phyloP scores from a whole-genome alignment of 306 rosid species.

The Fagus sylvatica region DNA sequence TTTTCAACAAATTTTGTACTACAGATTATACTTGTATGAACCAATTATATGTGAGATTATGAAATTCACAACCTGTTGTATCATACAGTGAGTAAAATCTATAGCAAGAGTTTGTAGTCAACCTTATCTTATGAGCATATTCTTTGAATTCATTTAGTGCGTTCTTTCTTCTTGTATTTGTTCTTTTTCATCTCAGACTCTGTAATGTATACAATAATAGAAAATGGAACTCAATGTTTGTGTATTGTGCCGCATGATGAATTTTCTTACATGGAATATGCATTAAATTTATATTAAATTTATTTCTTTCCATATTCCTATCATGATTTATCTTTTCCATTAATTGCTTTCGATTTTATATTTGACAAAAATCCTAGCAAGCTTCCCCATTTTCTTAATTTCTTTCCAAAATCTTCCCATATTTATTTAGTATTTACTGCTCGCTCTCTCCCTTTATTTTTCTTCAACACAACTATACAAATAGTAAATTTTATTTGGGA shows the following conservation, averaged over 20 bases:
- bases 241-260: too few species aligned
- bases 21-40: conserved; percentile 1
- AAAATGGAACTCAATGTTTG: too few species aligned
- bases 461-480: too few species aligned
- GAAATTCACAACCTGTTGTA: conserved; percentile 9
- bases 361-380: not conserved
- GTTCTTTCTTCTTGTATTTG: not conserved
- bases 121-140: not conserved
- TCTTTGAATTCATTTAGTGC: not conserved
- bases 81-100: conserved; percentile 15
- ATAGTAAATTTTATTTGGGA: too few species aligned
- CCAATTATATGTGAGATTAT: not conserved
- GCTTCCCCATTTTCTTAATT: not conserved
- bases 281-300: too few species aligned
- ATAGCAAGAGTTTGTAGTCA: conserved; percentile 8
- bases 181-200: not conserved
- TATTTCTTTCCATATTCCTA: too few species aligned
- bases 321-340: too few species aligned
- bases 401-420: not conserved
- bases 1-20: not conserved
- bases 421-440: too few species aligned
- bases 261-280: too few species aligned
- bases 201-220: not conserved
- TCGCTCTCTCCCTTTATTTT: too few species aligned
- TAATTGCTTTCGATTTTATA: too few species aligned